Base-by-base conservation (phyloP, 2,329 filamentous ascomycete species). In the Fonsecaea pugnacius region DNA sequence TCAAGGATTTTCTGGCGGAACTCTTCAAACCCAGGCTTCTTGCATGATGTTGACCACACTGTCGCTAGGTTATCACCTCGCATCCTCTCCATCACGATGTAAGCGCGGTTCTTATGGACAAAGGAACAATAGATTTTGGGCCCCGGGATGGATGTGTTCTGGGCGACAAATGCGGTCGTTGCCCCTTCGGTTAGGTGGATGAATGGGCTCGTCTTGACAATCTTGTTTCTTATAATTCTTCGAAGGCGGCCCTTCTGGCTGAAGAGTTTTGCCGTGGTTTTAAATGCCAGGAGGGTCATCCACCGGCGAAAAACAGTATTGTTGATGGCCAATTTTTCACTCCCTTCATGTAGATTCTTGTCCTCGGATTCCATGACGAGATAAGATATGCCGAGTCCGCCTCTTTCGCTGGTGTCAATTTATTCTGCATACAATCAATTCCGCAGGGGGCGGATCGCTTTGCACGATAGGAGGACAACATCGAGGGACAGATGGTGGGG, bases 11-110 rank as follows among this genome's bases (percentile, higher is more conserved):
- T 52, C 27, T 43, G 16, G 32, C 55, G 58, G 32, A 58, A 63
- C 18, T 64, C 33, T 35, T 66, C 66, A 2, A 63, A 66, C 6
- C 27, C 4, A 4, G 27, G 27, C 27, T 30, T 30, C 4, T 30
- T 30, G 27, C 27, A 30, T 2, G 63, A 30, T 14, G 43, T 56
- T 12, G 4, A 24, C 73, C 70, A 74, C 1, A 56, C 66, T 10
- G 40, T 60, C 32, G 69, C 61, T n/a, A 76, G 18, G 4, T 46
- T 43, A 9, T 71, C 59, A 27, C 78, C 77, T 3, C 71, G 56
- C 32, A 80, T 75, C 48, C 73, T 60, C 35, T 76, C 70, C 81
- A 84, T 84, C 0, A 83, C 73, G 50, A 84, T 82, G 67, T 81
- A 82, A 0, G 78, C 73, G 3, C 67, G 66, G 18, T 75, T 75